Base-by-base conservation (phyloP, 306 rosid species). In the Datisca glomerata region DNA sequence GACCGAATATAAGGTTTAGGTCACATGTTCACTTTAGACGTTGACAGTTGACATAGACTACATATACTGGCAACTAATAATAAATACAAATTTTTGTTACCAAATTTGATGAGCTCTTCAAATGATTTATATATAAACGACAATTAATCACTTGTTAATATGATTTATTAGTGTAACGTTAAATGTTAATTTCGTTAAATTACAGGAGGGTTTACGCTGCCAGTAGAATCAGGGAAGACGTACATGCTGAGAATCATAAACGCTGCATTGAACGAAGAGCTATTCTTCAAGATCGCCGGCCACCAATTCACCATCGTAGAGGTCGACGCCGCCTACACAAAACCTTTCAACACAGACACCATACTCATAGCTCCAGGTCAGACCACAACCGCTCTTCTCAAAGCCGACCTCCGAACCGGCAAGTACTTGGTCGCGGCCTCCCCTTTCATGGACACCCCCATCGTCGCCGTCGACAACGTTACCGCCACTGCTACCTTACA, bases 221-320 rank as follows among this genome's bases (percentile, higher is more conserved):
- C 64, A 40, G 93, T 85, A 43, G 24, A 59, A 31, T 33, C 63
- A 0, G 72, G 85, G 29, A 70, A 69, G 40, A 85, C 82, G 10
- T 78, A 80, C 66, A 28, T 85, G 19, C 46, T 85, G 34, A 57
- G 96, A 67, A 67, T 85, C 48, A 32, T 85, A 74, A 85, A 85
- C 24, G 96, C 96, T 59, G 93, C 95, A 53, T 67, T 85, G 0
- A 85, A 85, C 54, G 95, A 85, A 49, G 95, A 85, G 51, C 72
- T 85, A 4, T 85, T 85, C 59, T 80, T 85, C 54, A 85, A 85
- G 49, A 51, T 85, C 6, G 96, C 96, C 2, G 76, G 73, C 23
- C 96, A 85, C 60, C 34, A 61, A 48, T 19, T 85, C 39, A 78
- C 80, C 0, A 78, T 85, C 0, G 89, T 85, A 4, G 96, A 85